phyloP scores from a whole-genome alignment of 2,329 filamentous ascomycete genomes.

The Cladosporium sp. region DNA sequence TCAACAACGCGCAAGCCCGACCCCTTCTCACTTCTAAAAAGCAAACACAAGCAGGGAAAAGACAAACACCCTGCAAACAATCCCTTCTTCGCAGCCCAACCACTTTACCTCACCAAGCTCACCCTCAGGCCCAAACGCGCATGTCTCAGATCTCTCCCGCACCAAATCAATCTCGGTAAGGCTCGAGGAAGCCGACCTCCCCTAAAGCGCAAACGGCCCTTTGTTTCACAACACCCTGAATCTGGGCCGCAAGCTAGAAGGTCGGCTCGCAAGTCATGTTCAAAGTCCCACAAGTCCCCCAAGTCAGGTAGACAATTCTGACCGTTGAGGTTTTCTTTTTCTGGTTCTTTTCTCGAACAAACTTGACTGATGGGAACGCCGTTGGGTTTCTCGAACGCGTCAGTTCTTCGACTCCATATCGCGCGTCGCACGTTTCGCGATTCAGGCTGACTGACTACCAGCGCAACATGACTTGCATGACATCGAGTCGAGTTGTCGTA shows the following conservation, averaged over 20 bases:
- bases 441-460: neutral
- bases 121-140: neutral
- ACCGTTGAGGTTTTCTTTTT: neutral
- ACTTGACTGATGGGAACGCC: too few relatives aligned
- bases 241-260: neutral
- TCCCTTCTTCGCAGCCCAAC: neutral
- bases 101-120: neutral
- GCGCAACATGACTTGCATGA: neutral
- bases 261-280: neutral
- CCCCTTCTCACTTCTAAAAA: neutral
- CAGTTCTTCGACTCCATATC: neutral
- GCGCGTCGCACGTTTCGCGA: neutral
- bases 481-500: neutral
- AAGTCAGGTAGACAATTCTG: neutral
- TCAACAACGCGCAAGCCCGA: neutral
- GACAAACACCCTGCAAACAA: neutral
- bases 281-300: too few relatives aligned
- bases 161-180: neutral
- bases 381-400: neutral
- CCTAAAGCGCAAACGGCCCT: neutral
- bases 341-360: neutral
- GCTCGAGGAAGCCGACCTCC: constrained; percentile 1
- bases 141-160: constrained; percentile 1
- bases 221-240: neutral
- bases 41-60: neutral